Evolutionary conservation across 2,329 filamentous ascomycete species (phyloP).

Genomic region (Aureobasidium zeae): DNA sequence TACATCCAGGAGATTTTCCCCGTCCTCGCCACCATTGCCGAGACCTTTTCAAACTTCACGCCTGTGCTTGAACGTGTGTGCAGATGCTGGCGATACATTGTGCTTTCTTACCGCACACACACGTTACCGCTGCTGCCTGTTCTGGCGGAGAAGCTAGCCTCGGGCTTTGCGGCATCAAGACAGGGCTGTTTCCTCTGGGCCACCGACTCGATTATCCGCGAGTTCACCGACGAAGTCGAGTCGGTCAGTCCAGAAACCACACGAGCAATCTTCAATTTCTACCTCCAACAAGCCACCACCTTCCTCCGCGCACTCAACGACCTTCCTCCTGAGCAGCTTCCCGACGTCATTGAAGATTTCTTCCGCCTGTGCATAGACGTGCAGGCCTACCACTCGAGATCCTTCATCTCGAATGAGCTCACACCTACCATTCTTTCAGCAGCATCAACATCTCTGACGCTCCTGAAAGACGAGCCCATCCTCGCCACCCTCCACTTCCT

Average conservation of each 20-base stretch:
- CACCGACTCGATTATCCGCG: conserved; percentile 84
- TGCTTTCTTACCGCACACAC: conserved; percentile 85
- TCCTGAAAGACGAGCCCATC: conserved; percentile 86
- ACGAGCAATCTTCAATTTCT: conserved; percentile 85
- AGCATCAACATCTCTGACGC: conserved; percentile 71
- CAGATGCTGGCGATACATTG: conserved; percentile 92
- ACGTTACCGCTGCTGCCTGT: conserved; percentile 76
- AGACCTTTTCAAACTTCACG: conserved; percentile 75
- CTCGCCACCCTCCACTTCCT: conserved; percentile 89
- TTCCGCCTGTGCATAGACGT: conserved; percentile 89
- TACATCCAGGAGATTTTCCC: conserved; percentile 95
- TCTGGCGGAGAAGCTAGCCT: conserved; percentile 80
- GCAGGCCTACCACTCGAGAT: conserved; percentile 81
- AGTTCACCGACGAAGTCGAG: conserved; percentile 87
- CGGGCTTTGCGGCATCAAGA: conserved; percentile 72
- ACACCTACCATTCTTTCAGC: conserved; percentile 79
- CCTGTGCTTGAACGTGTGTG: conserved; percentile 92
- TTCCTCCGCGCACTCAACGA: conserved; percentile 87
- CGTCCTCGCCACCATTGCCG: conserved; percentile 73
- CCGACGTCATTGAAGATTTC: conserved; percentile 86
- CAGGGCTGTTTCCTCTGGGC: conserved; percentile 99
- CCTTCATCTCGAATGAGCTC: conserved; percentile 68
- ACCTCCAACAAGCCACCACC: conserved; percentile 81
- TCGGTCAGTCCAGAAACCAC: conserved; percentile 73
- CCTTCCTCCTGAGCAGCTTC: conserved; percentile 65